Conservation (phyloP, 2,329 filamentous ascomycete genomes). For the Penicillium verrucosum region DNA sequence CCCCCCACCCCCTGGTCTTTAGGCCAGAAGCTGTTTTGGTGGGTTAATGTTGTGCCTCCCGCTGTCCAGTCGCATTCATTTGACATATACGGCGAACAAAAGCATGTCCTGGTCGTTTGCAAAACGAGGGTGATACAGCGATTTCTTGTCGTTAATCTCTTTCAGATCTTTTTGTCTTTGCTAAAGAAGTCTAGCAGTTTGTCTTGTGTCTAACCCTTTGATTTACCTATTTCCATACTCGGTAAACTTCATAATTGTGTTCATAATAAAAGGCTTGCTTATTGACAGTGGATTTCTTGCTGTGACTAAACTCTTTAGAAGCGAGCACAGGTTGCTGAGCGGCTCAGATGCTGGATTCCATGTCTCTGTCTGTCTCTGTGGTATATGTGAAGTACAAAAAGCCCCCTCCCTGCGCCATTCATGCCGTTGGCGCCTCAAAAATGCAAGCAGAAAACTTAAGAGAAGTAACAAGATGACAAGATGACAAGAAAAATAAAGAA, state of each 20-base stretch:
- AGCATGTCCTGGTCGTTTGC: conserved; percentile 5
- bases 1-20: conserved; percentile 53
- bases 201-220: neutral
- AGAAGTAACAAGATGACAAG: neutral
- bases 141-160: conserved; percentile 10
- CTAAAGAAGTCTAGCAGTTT: conserved; percentile 11
- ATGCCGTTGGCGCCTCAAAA: neutral
- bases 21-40: conserved; percentile 3
- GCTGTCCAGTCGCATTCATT: neutral
- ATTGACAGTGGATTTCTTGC: neutral
- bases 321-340: neutral
- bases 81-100: conserved; percentile 2
- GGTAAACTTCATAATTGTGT: conserved; percentile 4
- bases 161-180: conserved; percentile 8
- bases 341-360: neutral
- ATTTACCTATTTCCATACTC: neutral
- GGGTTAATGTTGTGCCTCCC: neutral
- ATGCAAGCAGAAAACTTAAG: neutral
- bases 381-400: neutral
- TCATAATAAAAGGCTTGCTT: conserved; percentile 4
- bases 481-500: neutral
- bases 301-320: neutral
- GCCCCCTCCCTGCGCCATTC: neutral
- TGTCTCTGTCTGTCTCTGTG: neutral
- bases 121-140: conserved; percentile 15